Evolutionary conservation across 2,329 filamentous ascomycete species (phyloP), one percentile per base, ranked within the genome.

Genomic region (Cytospora schulzeri): DNA sequence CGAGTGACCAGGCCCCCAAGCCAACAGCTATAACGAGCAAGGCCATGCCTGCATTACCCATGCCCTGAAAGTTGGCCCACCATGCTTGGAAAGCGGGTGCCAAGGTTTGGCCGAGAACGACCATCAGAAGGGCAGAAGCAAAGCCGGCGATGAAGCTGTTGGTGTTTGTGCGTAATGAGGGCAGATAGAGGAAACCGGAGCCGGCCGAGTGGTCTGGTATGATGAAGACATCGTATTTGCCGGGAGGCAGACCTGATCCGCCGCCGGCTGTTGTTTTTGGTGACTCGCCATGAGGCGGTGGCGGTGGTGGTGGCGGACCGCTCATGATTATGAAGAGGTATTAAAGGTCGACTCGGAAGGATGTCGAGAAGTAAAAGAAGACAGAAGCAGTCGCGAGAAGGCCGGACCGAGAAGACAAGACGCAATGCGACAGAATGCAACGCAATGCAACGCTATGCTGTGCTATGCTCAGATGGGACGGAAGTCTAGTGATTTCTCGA

Each of bases 171-270:
- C 90, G 86, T 67, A 98, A 77, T 0, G 93, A 97, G 0, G 94
- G 94, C n/a, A 98, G 85, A 76, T 98, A 97, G 31, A 98, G 81
- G 77, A 97, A 97, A 38, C 94, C 94, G 0, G 88, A 87, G 60
- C 94, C 94, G 8, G 93, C 85, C 14, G 93, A 94, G 76, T 97
- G 93, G 55, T 93, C 92, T 9, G 94, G 94, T 72, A 98, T 93
- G 75, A 97, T 90, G 80, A 97, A 97, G 74, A 98, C 96, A 80
- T 98, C 94, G 78, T 97, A 98, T 75, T 95, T 96, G 62, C 94
- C 93, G 1, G 91, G 84, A 3, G 94, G 94, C 56, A 97, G 81
- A 63, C 91, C 90, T 29, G 81, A 80, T n/a, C 76, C 74, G 61
- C 78, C 76, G 19, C 81, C 76, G 45, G 86, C 83, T 59, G 86